Base-by-base conservation (phyloP, 805 yeast genomes). In the Teunomyces cretensis region DNA sequence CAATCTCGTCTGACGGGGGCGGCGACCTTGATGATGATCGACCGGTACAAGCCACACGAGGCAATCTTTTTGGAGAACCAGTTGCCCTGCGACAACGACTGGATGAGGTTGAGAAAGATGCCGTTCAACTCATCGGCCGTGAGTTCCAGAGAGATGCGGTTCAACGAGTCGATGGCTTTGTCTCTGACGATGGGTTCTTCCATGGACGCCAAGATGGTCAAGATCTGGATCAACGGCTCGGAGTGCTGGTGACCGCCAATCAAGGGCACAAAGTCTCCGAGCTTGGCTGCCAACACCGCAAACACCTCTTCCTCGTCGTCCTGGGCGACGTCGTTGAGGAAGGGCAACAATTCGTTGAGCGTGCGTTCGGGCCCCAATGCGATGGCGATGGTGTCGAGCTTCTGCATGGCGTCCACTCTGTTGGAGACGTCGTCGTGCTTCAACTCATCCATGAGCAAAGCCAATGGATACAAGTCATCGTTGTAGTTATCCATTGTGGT, bases 271-370 rank as follows among this genome's bases (percentile, higher is more conserved):
- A 94, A 92, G 46, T 80, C 79, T 15, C 96, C 96, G 55, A 94
- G 71, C 72, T 91, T 92, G 55, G 86, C 88, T 3, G 97, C 97
- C 51, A 95, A 77, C 15, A 90, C 92, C 1, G 97, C 88, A 67
- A 92, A 85, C 6, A 94, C 96, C 68, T 94, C 99, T 67, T 94
- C 99, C 68, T 94, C 99, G 64, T 95, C 99, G 57, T 94, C 99
- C 53, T 88, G 94, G 8, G 91, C 89, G 19, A 86, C 94, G 49
- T 86, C 91, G 54, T 84, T 88, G 50, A 94, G 76, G 59, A 92
- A 94, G 30, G 98, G 97, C 43, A 94, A 74, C 60, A 94, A 76
- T 64, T 94, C 99, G 39, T 78, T 78, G 48, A 96, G 77, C 9
- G 98, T 87, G 60, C 98, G 80, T 63, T 89, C 96, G 6, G 94